phyloP scores from a whole-genome alignment of 495 filamentous ascomycete genomes.

The Echria macrotheca region DNA sequence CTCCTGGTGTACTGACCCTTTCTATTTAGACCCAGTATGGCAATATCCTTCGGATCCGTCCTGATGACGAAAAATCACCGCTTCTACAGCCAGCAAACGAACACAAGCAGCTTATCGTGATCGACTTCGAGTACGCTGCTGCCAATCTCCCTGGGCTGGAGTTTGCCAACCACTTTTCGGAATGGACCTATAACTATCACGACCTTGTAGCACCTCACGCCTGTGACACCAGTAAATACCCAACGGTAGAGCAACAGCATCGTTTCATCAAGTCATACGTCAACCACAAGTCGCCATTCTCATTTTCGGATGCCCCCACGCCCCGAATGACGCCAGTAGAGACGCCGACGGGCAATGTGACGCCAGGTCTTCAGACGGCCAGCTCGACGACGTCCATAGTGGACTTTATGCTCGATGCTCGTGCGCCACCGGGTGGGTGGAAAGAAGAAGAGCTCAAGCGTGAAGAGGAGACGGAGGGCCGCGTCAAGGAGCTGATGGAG shows the following conservation, averaged over 20 bases:
- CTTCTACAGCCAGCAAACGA: conserved; percentile 82
- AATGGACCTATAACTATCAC: conserved; percentile 99
- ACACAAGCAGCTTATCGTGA: conserved; percentile 92
- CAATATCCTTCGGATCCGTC: conserved; percentile 88
- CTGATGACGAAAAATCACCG: conserved; percentile 73
- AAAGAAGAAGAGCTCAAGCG: conserved; percentile 54
- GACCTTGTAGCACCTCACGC: conserved; percentile 56
- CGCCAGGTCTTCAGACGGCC: conserved; percentile 23
- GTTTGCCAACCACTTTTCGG: conserved; percentile 97
- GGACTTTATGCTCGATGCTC: conserved; percentile 66
- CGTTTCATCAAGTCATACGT: conserved; percentile 85
- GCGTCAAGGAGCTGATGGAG: conserved; percentile 62
- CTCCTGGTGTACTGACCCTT: conserved; percentile 3
- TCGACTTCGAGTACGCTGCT: conserved; percentile 97
- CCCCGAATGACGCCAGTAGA: conserved; percentile 40
- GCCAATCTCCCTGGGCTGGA: conserved; percentile 84
- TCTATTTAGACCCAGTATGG: conserved; percentile 89
- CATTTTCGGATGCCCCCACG: conserved; percentile 38
- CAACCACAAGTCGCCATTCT: conserved; percentile 61
- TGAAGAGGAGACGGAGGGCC: conserved; percentile 55
- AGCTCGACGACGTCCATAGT: conserved; percentile 42
- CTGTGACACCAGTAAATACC: conserved; percentile 65
- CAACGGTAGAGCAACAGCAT: conserved; percentile 71
- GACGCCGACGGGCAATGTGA: conserved; percentile 20
- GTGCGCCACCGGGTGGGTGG: conserved; percentile 51